These are phyloP conservation scores for Peniophora sp. DNA, from an alignment of 1,284 basidiomycete species.

Conservation along the genomic window DNA sequence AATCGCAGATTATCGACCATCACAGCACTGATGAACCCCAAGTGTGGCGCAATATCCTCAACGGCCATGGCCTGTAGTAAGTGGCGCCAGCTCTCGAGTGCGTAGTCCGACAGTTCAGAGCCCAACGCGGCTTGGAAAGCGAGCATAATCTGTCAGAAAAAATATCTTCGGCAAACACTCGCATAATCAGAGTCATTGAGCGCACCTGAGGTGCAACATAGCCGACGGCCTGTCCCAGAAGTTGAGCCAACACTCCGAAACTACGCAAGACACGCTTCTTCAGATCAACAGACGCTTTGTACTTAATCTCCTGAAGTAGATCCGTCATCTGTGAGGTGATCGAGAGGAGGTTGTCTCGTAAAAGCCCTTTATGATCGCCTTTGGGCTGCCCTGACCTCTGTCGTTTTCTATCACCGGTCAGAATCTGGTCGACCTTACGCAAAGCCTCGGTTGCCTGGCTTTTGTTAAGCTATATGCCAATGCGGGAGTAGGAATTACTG, in stretches of 20 bases:
- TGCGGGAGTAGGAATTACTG: slow-evolving; percentile 12
- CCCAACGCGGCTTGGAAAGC: slow-evolving; percentile 87
- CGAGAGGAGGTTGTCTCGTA: slow-evolving; percentile 74
- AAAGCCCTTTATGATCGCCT: slow-evolving; percentile 36
- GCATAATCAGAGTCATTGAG: slow-evolving; percentile 1
- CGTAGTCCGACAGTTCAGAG: slow-evolving; percentile 69
- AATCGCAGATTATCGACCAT: slow-evolving; percentile 74
- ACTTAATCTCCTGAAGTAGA: slow-evolving; percentile 73
- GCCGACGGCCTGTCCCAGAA: slow-evolving; percentile 66
- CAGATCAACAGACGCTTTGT: slow-evolving; percentile 55
- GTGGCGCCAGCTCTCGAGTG: slow-evolving; percentile 75
- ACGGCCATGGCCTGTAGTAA: slow-evolving; percentile 72
- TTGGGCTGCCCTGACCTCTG: slow-evolving; percentile 12
- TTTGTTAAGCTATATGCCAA: neutral
- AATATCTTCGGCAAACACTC: neutral
- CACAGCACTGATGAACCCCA: slow-evolving; percentile 85
- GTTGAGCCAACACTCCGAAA: slow-evolving; percentile 65
- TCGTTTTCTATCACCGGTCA: neutral
- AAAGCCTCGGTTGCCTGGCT: slow-evolving; percentile 56
- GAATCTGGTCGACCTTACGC: slow-evolving; percentile 38
- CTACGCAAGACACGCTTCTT: slow-evolving; percentile 78
- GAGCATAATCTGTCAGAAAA: slow-evolving; percentile 78
- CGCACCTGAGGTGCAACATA: slow-evolving; percentile 80
- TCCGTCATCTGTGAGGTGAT: slow-evolving; percentile 79
- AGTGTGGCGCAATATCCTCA: slow-evolving; percentile 74